Conservation (phyloP, 768 basidiomycete genomes). For the Amanita inopinata region DNA sequence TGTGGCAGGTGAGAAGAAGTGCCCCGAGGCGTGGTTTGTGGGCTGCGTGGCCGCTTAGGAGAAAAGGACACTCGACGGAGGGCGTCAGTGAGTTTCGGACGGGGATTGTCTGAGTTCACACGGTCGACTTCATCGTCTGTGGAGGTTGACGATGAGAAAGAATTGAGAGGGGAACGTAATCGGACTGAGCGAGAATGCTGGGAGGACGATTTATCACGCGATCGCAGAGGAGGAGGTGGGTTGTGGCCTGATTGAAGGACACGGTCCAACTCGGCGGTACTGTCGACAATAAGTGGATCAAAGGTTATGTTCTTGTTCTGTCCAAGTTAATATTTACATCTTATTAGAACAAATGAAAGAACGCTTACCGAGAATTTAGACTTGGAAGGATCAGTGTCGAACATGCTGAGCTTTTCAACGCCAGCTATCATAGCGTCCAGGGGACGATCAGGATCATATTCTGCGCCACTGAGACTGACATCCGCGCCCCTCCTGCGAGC, state of each 20-base stretch:
- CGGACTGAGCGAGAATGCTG: constrained; percentile 28
- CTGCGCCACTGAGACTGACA: constrained; percentile 58
- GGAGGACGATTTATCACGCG: constrained; percentile 9
- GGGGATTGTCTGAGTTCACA: constrained; percentile 26
- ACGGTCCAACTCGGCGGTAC: constrained; percentile 51
- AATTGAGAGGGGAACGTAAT: constrained; percentile 28
- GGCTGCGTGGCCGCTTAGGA: constrained; percentile 60
- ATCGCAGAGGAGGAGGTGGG: constrained; percentile 15
- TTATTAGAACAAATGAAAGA: constrained; percentile 1
- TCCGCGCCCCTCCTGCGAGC: constrained; percentile 36
- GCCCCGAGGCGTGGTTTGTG: constrained; percentile 13
- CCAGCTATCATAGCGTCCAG: constrained; percentile 63
- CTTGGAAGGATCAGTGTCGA: constrained; percentile 42
- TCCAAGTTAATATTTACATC: constrained; percentile 15
- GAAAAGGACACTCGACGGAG: constrained; percentile 65
- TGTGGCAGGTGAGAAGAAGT: constrained; percentile 6
- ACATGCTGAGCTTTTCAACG: constrained; percentile 46
- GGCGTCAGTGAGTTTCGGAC: constrained; percentile 63
- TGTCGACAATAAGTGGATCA: constrained; percentile 53
- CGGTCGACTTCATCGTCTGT: constrained; percentile 41
- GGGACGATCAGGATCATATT: constrained; percentile 81
- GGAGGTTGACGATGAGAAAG: constrained; percentile 36
- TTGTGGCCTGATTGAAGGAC: constrained; percentile 47
- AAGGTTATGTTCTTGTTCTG: constrained; percentile 27
- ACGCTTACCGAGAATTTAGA: constrained; percentile 39